Conservation (phyloP, 805 yeast genomes). For the Ascoidea tarda region DNA sequence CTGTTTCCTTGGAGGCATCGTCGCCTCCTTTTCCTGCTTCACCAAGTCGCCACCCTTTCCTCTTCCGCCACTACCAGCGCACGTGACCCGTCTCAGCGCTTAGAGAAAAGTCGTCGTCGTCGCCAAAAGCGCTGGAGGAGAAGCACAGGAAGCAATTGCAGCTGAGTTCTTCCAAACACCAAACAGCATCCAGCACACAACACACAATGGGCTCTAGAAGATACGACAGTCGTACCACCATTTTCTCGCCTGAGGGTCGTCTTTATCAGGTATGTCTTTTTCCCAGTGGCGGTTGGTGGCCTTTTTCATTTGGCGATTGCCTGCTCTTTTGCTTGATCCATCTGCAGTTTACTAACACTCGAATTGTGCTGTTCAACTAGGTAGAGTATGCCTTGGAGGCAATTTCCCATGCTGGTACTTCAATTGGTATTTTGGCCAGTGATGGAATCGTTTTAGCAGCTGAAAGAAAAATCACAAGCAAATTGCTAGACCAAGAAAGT, state of each 20-base stretch:
- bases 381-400: conserved; percentile 96
- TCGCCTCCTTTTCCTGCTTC: neutral
- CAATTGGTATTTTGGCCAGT: conserved; percentile 81
- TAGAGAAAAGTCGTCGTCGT: neutral
- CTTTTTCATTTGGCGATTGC: neutral
- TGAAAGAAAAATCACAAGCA: conserved; percentile 88
- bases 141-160: neutral
- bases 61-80: neutral
- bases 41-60: neutral
- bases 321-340: neutral
- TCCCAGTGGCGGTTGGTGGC: neutral
- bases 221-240: conserved; percentile 98
- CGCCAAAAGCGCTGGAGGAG: neutral
- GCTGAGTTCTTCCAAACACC: neutral
- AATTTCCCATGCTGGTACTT: conserved; percentile 91
- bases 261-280: conserved; percentile 62
- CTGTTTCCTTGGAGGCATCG: too few relatives aligned
- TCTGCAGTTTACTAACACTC: neutral
- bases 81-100: neutral
- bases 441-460: conserved; percentile 91
- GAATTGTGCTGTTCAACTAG: conserved; percentile 13
- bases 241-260: conserved; percentile 98
- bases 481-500: conserved; percentile 84
- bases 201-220: conserved; percentile 67
- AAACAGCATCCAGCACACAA: neutral